Evolutionary conservation across 495 filamentous ascomycete species (phyloP).

Genomic region (Aspergillus kassunensis): DNA sequence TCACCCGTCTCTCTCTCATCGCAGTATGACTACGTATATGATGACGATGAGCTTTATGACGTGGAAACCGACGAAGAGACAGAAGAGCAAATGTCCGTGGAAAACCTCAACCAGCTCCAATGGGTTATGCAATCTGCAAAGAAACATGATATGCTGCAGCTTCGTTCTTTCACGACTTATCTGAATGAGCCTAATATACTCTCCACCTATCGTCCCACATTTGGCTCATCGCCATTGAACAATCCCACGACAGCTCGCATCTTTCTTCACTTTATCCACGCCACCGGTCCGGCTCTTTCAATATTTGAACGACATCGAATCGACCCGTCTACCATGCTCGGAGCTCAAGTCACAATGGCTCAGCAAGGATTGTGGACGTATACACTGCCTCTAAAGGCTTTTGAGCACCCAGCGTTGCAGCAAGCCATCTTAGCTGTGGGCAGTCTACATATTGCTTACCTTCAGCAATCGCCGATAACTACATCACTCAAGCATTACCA

Average conservation of each 20-base stretch:
- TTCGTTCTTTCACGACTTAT: conserved; percentile 61
- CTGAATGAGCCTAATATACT: conserved; percentile 69
- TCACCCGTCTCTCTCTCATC: conserved; percentile 9
- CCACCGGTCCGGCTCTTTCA: conserved; percentile 82
- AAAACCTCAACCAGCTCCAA: conserved; percentile 49
- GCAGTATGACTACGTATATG: conserved; percentile 37
- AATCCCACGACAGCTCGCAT: conserved; percentile 79
- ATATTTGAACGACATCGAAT: conserved; percentile 81
- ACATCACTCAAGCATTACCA: conserved; percentile 91
- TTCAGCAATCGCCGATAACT: conserved; percentile 65
- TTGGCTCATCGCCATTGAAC: conserved; percentile 72
- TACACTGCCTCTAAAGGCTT: conserved; percentile 76
- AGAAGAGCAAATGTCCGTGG: conserved; percentile 48
- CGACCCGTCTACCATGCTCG: conserved; percentile 71
- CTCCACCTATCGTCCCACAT: conserved; percentile 69
- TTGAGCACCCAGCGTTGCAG: conserved; percentile 78
- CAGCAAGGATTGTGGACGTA: conserved; percentile 85
- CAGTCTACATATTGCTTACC: conserved; percentile 82
- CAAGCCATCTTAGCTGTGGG: conserved; percentile 89
- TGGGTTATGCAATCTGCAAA: conserved; percentile 48
- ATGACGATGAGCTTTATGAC: conserved; percentile 58
- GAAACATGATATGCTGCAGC: conserved; percentile 44
- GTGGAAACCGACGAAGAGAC: conserved; percentile 67
- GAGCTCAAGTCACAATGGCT: conserved; percentile 57
- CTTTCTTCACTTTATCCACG: conserved; percentile 89